Evolutionary conservation across 2,329 filamentous ascomycete genomes (phyloP).

Genomic region (Fusarium veterinarium): DNA sequence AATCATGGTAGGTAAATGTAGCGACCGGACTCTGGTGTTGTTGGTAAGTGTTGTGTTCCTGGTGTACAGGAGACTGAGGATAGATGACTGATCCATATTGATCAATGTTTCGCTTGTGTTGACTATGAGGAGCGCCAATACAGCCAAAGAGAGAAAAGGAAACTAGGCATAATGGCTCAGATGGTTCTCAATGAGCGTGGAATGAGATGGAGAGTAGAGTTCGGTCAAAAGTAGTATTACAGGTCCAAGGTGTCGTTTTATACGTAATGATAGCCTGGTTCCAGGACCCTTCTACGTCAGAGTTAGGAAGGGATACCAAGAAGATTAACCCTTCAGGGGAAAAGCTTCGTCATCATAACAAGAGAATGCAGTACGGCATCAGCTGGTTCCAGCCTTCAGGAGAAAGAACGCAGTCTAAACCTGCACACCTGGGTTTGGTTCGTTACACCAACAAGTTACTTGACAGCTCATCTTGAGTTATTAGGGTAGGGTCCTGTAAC

Average conservation of each 20-base stretch:
- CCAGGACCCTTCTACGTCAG: not conserved
- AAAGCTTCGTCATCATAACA: not conserved
- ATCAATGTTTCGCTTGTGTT: not conserved
- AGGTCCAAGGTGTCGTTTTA: not conserved
- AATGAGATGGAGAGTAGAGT: not conserved
- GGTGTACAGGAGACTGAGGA: not conserved
- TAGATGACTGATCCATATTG: not conserved
- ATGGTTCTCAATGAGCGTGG: not conserved
- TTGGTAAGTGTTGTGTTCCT: not conserved
- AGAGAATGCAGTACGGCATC: not conserved
- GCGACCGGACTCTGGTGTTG: rapidly evolving
- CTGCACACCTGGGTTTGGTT: not conserved
- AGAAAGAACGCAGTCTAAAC: not conserved
- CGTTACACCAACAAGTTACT: not conserved
- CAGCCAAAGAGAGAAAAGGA: not conserved
- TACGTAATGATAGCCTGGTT: not conserved
- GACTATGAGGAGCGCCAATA: not conserved
- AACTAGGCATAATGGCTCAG: not conserved
- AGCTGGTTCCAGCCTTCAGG: not conserved
- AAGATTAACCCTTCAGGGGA: not conserved
- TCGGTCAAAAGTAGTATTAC: not conserved
- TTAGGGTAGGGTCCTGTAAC: not conserved
- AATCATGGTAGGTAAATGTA: not conserved
- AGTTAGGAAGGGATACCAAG: not conserved
- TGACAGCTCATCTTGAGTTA: not conserved